Evolutionary conservation across 495 filamentous ascomycete genomes (phyloP).

Genomic region (Trichocladium uniseriatum): DNA sequence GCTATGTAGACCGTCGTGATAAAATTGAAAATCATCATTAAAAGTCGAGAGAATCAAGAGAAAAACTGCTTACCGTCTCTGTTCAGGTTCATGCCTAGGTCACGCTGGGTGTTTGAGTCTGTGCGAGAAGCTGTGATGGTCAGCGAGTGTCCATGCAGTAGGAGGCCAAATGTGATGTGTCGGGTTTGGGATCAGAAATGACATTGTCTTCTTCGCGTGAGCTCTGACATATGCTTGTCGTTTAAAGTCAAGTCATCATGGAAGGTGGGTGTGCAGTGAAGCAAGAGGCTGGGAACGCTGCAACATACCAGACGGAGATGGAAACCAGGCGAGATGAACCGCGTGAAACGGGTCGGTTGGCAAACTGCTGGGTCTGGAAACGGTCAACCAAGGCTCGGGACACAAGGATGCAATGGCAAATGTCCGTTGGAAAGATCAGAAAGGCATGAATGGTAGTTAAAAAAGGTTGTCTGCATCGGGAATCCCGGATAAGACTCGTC

Average conservation of each 20-base stretch:
- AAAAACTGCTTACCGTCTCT: conserved; percentile 13
- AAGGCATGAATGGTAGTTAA: conserved; percentile 74
- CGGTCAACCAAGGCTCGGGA: conserved; percentile 13
- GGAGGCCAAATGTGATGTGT: conserved; percentile 8
- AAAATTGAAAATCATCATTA: conserved; percentile 60
- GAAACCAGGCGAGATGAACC: background rate
- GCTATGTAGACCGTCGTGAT: conserved; percentile 99
- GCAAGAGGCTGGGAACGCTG: background rate
- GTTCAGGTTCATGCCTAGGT: background rate
- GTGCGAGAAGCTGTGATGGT: conserved; percentile 11
- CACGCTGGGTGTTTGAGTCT: no score
- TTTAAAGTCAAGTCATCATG: conserved; percentile 58
- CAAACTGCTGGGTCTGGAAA: background rate
- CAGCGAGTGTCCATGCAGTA: conserved; percentile 6
- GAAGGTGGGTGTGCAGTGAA: conserved; percentile 9
- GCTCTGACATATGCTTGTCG: conserved; percentile 89
- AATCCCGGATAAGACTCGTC: conserved; percentile 80
- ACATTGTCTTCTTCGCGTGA: conserved; percentile 54
- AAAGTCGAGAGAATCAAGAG: conserved; percentile 10
- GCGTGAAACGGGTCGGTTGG: background rate
- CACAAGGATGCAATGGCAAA: background rate
- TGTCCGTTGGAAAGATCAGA: conserved; percentile 37
- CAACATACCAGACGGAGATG: conserved; percentile 14
- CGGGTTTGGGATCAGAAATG: conserved; percentile 34
- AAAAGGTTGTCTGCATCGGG: conserved; percentile 66